Evolutionary conservation across 495 filamentous ascomycete species (phyloP).

Genomic region (Aspergillus haitiensis): DNA sequence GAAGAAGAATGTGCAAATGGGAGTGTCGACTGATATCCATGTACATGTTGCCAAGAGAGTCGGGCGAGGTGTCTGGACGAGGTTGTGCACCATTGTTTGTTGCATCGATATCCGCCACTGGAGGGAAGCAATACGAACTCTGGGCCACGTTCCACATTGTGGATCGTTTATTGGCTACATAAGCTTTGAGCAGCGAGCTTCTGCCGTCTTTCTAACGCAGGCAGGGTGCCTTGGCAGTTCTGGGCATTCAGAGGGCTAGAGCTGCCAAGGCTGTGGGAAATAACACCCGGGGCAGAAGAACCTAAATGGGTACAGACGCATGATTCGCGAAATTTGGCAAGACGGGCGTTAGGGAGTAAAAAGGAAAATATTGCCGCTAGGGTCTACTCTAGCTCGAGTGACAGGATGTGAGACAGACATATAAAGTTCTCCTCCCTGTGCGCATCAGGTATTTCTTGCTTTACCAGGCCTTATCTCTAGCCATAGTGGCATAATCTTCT

Average conservation of each 20-base stretch:
- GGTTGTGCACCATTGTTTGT: background rate
- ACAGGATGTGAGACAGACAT: background rate
- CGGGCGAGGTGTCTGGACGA: background rate
- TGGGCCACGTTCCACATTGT: constrained; percentile 15
- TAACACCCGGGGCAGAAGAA: background rate
- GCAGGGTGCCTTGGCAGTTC: constrained; percentile 20
- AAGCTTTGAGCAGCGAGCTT: constrained; percentile 10
- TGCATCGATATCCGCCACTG: background rate
- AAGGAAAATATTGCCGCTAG: background rate
- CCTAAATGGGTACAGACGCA: background rate
- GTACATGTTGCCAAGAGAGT: background rate
- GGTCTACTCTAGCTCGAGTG: background rate
- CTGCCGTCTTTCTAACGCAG: background rate
- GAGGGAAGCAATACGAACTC: background rate
- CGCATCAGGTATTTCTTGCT: background rate
- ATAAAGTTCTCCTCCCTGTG: background rate
- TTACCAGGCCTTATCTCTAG: background rate
- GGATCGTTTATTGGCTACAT: constrained; percentile 11
- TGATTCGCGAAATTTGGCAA: background rate
- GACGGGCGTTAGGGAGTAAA: background rate
- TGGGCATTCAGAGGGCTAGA: background rate
- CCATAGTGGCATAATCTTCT: background rate
- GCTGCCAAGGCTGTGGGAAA: background rate
- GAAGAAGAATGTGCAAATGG: background rate
- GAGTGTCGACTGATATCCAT: background rate